Conservation (phyloP, 441 rosid genomes). For the Populus hybrid region DNA sequence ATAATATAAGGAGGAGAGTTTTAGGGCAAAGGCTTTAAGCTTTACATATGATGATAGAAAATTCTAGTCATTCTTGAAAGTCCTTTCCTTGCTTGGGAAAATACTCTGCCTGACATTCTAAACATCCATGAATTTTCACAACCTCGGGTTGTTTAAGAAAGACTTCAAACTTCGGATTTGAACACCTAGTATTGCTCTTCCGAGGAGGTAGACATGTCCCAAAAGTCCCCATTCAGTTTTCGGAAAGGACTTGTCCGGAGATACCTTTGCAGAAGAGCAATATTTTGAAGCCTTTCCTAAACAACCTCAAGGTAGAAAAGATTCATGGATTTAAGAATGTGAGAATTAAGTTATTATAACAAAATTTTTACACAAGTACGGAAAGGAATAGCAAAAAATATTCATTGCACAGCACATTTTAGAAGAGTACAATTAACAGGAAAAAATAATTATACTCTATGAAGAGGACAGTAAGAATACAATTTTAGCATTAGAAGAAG, state of each 20-base stretch:
- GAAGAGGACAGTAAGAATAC: constrained; percentile 26
- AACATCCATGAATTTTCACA: constrained; percentile 63
- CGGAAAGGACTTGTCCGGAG: constrained; percentile 31
- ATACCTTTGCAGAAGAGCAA: constrained; percentile 49
- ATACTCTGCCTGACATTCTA: constrained; percentile 63
- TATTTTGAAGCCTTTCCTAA: constrained; percentile 52
- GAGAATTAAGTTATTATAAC: constrained; percentile 65
- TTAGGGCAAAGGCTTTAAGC: too few species aligned
- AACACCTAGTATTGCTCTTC: constrained; percentile 76
- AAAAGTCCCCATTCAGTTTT: constrained; percentile 65
- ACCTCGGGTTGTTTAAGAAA: constrained; percentile 49
- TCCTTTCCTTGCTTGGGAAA: constrained; percentile 71
- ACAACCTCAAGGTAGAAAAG: constrained; percentile 52
- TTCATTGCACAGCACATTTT: constrained; percentile 33
- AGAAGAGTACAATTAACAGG: neutral
- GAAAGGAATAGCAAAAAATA: constrained; percentile 65
- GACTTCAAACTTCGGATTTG: constrained; percentile 40
- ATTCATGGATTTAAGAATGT: constrained; percentile 70
- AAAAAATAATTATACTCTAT: neutral
- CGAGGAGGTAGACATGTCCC: constrained; percentile 53
- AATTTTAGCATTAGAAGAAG: constrained; percentile 75
- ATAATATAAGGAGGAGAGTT: too few species aligned
- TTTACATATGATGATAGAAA: too few species aligned
- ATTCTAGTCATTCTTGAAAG: constrained; percentile 37
- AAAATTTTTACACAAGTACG: constrained; percentile 69